Percentiles rank a stretch among this genome's conserved stretches.
These are phyloP conservation scores for Schizosaccharomyces lindneri DNA, from an alignment of 805 yeast genomes.

Conservation along the genomic window DNA sequence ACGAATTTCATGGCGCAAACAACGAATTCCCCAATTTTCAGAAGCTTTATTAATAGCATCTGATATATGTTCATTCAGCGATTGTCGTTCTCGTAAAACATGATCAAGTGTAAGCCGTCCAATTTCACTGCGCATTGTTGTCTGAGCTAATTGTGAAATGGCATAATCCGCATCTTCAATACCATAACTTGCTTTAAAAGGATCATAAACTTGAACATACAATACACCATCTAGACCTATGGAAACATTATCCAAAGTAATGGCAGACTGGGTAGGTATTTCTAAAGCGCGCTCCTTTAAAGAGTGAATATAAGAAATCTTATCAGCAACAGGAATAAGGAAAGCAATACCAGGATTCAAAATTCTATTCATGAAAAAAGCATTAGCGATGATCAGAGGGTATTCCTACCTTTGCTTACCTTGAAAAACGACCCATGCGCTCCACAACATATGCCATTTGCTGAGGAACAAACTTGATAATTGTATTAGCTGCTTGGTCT, in stretches of 20 bases:
- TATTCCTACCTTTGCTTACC: not conserved
- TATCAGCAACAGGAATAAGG: slow-evolving; percentile 46
- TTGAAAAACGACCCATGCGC: slow-evolving; percentile 63
- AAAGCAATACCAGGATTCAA: slow-evolving; percentile 59
- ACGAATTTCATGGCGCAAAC: slow-evolving; percentile 64
- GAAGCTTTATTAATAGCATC: slow-evolving; percentile 67
- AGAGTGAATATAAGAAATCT: slow-evolving; percentile 58
- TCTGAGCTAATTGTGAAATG: slow-evolving; percentile 62
- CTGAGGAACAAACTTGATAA: slow-evolving; percentile 44
- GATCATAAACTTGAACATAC: slow-evolving; percentile 52
- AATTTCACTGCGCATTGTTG: slow-evolving; percentile 75
- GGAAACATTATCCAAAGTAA: slow-evolving; percentile 66
- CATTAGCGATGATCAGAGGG: not conserved
- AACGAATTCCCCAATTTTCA: slow-evolving; percentile 60
- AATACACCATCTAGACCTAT: slow-evolving; percentile 66
- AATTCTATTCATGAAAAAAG: slow-evolving; percentile 14
- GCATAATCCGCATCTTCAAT: slow-evolving; percentile 77
- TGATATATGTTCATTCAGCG: slow-evolving; percentile 48
- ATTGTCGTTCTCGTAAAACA: slow-evolving; percentile 45
- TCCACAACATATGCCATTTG: slow-evolving; percentile 77
- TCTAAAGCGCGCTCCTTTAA: slow-evolving; percentile 68
- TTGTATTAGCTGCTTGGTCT: slow-evolving; percentile 5
- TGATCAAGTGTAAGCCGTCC: slow-evolving; percentile 62
- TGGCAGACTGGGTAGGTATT: slow-evolving; percentile 62
- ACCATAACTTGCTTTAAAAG: slow-evolving; percentile 68